Percentiles rank a stretch among this genome's conserved stretches.
Conservation (phyloP, 2,329 filamentous ascomycete species). For the Albifimbria verrucaria region DNA sequence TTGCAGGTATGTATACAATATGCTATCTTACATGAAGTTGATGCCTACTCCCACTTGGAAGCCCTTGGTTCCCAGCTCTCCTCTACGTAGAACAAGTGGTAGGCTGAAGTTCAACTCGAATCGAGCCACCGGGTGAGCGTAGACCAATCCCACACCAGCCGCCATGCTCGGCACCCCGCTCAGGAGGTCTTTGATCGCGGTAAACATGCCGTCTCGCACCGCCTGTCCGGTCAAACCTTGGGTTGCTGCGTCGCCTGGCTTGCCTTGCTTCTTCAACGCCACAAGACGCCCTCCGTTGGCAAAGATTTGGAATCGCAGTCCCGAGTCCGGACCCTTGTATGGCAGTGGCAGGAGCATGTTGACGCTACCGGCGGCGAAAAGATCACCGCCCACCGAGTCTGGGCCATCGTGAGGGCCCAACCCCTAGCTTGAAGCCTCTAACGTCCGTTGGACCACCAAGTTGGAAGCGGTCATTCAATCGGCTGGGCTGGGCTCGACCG, state of each 20-base stretch:
- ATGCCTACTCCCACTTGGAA: constrained; percentile 95
- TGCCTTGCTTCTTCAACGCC: constrained; percentile 61
- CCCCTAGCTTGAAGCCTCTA: constrained; percentile 85
- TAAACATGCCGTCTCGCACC: constrained; percentile 51
- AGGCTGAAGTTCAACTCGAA: constrained; percentile 96
- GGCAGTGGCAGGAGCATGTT: constrained; percentile 85
- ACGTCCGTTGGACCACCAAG: constrained; percentile 94
- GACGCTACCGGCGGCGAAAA: constrained; percentile 85
- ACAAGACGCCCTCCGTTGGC: constrained; percentile 86
- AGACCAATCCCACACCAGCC: constrained; percentile 86
- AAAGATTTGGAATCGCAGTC: constrained; percentile 84
- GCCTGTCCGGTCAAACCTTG: constrained; percentile 35
- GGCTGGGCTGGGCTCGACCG: constrained; percentile 61
- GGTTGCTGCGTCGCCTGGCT: constrained; percentile 36
- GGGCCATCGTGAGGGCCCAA: constrained; percentile 82
- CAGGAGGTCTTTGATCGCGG: constrained; percentile 66
- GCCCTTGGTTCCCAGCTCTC: constrained; percentile 87
- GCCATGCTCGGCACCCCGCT: constrained; percentile 80
- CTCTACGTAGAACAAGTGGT: constrained; percentile 74
- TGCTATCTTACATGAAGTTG: constrained; percentile 71
- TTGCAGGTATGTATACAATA: constrained; percentile 2
- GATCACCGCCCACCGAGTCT: constrained; percentile 86
- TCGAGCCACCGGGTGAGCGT: constrained; percentile 87
- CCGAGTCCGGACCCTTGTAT: constrained; percentile 74
- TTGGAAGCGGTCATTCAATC: constrained; percentile 91